Evolutionary conservation across 2,329 filamentous ascomycete genomes (phyloP), one percentile per base, ranked within the genome.

Genomic region (Chrysoporthe cubensis): DNA sequence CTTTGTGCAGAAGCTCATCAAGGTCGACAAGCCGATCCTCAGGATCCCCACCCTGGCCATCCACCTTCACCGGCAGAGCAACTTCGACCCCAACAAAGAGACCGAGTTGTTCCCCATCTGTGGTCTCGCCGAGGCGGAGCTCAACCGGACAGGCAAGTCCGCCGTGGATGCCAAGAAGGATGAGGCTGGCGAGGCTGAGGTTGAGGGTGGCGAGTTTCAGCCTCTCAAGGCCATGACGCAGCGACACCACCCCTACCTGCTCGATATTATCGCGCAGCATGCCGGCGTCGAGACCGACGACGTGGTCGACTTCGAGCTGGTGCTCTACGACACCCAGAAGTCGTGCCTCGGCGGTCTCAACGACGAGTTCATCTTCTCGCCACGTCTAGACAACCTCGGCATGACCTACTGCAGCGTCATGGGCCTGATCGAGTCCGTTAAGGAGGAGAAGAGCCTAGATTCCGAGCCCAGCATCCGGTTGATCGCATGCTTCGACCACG

Each of bases 281-380:
- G 91, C 91, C 1, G 91, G 87, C 7, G 90, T 91, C 44, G 80
- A 87, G 21, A 85, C 91, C 0, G 82, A 88, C 3, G 89, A 94
- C 69, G 86, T 99, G 21, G 83, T 96, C 61, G 96, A 99, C 80
- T 99, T 99, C 74, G 96, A 99, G 81, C 88, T 97, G 74, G 88
- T 97, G n/a, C 89, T 99, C 54, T 99, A 97, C 80, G 96, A 99
- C 78, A 96, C 94, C 11, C 96, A 99, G 76, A 92, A 95, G 76
- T 88, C 94, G 0, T 92, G 90, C 76, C 87, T 99, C 18, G 96
- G 96, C 68, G 96, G 96, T 46, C 81, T 99, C 72, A 91, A 92
- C 78, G 91, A 97, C 75, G 96, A 99, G 80, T 91, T 99, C 77
- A 92, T 99, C 81, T 97, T 95, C 82, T 97, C 95, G 2, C 89